These are phyloP conservation scores for Diphasiastrum complanatum DNA, from an alignment of 83 land plant species.

Conservation along the genomic window DNA sequence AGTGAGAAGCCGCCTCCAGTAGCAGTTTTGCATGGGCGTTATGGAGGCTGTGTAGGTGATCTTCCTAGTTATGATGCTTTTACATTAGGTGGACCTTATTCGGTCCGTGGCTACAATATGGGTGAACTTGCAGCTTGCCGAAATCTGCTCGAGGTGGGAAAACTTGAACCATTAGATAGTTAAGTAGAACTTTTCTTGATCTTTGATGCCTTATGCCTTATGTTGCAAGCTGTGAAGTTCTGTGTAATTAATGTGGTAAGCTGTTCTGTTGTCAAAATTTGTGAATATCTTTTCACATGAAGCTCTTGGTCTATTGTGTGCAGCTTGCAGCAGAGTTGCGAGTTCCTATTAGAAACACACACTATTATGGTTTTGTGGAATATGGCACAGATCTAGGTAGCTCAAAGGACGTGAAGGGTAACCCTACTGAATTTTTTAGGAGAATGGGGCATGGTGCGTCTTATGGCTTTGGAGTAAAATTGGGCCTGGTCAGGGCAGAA, in stretches of 20 bases:
- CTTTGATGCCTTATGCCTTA: no score
- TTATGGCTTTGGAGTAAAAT: constrained; percentile 84
- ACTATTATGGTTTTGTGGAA: constrained; percentile 78
- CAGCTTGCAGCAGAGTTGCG: constrained; percentile 81
- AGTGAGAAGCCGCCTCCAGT: constrained; percentile 60
- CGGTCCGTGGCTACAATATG: constrained; percentile 89
- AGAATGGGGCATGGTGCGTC: constrained; percentile 85
- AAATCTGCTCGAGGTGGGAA: constrained; percentile 16
- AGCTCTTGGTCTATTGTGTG: not conserved
- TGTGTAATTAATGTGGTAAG: no score
- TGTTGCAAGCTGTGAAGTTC: no score
- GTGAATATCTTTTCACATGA: no score
- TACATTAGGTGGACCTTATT: constrained; percentile 82
- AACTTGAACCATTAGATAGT: not conserved
- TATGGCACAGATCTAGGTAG: constrained; percentile 96
- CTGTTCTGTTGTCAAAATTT: no score
- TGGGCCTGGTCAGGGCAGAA: constrained; percentile 85
- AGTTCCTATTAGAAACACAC: constrained; percentile 70
- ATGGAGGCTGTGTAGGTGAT: constrained; percentile 90
- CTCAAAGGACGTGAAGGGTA: constrained; percentile 94
- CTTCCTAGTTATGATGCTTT: constrained; percentile 91
- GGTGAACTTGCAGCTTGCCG: constrained; percentile 86
- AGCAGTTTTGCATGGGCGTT: constrained; percentile 75
- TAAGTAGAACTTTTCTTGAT: not conserved
- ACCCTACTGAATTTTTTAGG: constrained; percentile 91